These are phyloP conservation scores for Lentinula edodes DNA, from an alignment of 768 basidiomycete species.

Conservation along the genomic window DNA sequence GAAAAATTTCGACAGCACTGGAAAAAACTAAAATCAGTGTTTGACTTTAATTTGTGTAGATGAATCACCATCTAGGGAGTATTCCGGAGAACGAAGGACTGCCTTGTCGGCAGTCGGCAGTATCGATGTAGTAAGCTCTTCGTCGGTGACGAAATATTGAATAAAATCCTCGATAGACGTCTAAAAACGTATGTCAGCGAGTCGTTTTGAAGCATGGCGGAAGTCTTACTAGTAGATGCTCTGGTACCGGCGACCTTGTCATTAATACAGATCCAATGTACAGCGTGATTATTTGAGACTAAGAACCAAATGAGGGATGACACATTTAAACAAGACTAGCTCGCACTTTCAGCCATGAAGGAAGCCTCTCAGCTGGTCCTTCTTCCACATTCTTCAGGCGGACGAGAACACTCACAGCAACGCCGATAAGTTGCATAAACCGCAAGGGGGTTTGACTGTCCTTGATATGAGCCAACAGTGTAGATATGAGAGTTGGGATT, in stretches of 20 bases:
- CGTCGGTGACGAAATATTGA: slow-evolving; percentile 37
- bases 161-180: slow-evolving; percentile 61
- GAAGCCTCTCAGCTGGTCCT: slow-evolving; percentile 33
- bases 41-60: neutral
- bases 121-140: slow-evolving; percentile 48
- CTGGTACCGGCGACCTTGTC: slow-evolving; percentile 56
- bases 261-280: slow-evolving; percentile 62
- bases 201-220: neutral
- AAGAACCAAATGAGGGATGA: neutral
- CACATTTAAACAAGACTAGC: neutral
- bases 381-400: slow-evolving; percentile 56
- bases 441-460: slow-evolving; percentile 34
- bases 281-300: slow-evolving; percentile 55
- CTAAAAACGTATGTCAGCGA: slow-evolving; percentile 22
- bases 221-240: slow-evolving; percentile 49
- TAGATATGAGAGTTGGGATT: slow-evolving; percentile 45
- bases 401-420: slow-evolving; percentile 64
- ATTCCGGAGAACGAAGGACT: slow-evolving; percentile 76
- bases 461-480: slow-evolving; percentile 48
- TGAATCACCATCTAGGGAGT: slow-evolving; percentile 36
- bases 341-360: slow-evolving; percentile 41
- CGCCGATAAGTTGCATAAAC: slow-evolving; percentile 53
- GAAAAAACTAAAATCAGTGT: neutral
- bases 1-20: slow-evolving; percentile 59
- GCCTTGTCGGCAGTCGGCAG: slow-evolving; percentile 78